These are phyloP conservation scores for Salix dunnii DNA, from an alignment of 345 rosid genomes.

Conservation along the genomic window DNA sequence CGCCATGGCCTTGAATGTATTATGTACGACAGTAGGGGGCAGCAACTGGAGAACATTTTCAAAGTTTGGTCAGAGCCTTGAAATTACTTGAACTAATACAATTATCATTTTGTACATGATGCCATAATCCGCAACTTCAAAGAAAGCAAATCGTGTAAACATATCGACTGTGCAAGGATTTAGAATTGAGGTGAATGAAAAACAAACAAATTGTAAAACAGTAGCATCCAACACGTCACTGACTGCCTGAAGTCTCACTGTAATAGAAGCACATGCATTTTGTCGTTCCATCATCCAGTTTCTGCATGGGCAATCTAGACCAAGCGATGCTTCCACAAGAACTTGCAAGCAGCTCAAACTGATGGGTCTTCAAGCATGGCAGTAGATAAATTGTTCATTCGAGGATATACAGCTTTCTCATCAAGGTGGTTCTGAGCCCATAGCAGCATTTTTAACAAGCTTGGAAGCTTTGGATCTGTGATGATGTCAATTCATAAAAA, in stretches of 20 bases:
- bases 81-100: neutral
- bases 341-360: slow-evolving; percentile 27
- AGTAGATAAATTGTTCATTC: slow-evolving; percentile 68
- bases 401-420: slow-evolving; percentile 88
- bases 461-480: slow-evolving; percentile 91
- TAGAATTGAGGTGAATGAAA: slow-evolving; percentile 15
- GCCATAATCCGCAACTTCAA: neutral
- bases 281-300: slow-evolving; percentile 11
- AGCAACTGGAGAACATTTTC: neutral
- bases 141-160: neutral
- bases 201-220: slow-evolving; percentile 14
- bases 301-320: slow-evolving; percentile 1
- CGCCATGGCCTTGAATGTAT: neutral
- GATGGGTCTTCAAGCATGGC: slow-evolving; percentile 74
- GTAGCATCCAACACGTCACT: slow-evolving; percentile 19
- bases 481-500: neutral
- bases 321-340: neutral
- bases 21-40: neutral
- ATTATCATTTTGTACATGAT: neutral
- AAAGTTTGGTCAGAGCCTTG: neutral
- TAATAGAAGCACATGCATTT: slow-evolving; percentile 5
- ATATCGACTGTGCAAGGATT: slow-evolving; percentile 14
- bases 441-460: slow-evolving; percentile 83
- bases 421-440: slow-evolving; percentile 93
- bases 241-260: slow-evolving; percentile 17